Percentiles rank a stretch among this genome's conserved stretches.
These are phyloP conservation scores for Hymenoscyphus infarciens DNA, from an alignment of 2,329 filamentous ascomycete genomes.

Conservation along the genomic window DNA sequence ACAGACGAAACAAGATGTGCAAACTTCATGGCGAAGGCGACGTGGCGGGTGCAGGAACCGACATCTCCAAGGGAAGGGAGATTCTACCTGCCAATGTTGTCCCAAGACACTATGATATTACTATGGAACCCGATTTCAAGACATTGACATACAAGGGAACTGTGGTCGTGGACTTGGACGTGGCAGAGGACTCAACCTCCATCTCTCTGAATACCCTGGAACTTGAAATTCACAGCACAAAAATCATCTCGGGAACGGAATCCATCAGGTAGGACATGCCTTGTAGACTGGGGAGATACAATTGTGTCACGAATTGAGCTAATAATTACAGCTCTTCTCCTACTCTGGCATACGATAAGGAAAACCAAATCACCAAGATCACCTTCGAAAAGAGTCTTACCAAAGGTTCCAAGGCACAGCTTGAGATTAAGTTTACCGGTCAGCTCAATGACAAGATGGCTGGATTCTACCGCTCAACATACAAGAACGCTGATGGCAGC, in stretches of 20 bases:
- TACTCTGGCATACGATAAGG: constrained; percentile 68
- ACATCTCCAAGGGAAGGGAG: constrained; percentile 67
- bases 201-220: constrained; percentile 87
- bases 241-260: constrained; percentile 59
- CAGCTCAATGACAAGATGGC: constrained; percentile 92
- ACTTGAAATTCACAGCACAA: constrained; percentile 74
- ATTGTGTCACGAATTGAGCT: background rate
- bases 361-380: constrained; percentile 78
- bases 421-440: constrained; percentile 76
- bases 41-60: constrained; percentile 51
- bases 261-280: constrained; percentile 41
- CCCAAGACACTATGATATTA: constrained; percentile 87
- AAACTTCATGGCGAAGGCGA: constrained; percentile 55
- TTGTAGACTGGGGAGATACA: background rate
- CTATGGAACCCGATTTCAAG: constrained; percentile 84
- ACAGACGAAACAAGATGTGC: constrained; percentile 70
- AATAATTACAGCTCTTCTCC: constrained; percentile 53
- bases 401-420: constrained; percentile 72
- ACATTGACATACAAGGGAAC: constrained; percentile 83
- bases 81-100: constrained; percentile 89
- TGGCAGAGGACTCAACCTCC: constrained; percentile 77
- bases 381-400: constrained; percentile 70
- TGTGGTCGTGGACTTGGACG: constrained; percentile 82
- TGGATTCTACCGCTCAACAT: constrained; percentile 94
- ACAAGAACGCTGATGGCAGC: constrained; percentile 76